These are phyloP conservation scores for Volvox reticuliferus DNA, from an alignment of 139 green algal species.

Conservation along the genomic window DNA sequence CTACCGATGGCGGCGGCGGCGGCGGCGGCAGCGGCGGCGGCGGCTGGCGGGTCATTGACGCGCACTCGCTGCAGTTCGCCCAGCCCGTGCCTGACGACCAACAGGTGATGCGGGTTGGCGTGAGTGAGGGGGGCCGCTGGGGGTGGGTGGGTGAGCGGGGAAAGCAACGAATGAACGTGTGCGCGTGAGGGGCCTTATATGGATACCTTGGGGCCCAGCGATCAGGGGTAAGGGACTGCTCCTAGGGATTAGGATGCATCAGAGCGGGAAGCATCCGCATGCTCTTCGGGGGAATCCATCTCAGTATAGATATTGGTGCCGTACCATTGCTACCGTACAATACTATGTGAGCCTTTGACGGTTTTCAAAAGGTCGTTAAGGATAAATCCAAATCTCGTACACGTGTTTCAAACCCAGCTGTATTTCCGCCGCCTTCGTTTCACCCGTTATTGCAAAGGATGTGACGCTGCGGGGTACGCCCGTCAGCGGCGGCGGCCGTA, in stretches of 20 bases:
- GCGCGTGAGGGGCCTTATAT: not conserved
- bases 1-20: not conserved
- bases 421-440: not conserved
- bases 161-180: not conserved
- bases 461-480: not conserved
- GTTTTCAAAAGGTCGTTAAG: too few species aligned
- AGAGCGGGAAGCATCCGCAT: too few species aligned
- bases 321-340: too few species aligned
- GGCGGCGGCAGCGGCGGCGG: not conserved
- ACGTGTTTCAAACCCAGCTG: not conserved
- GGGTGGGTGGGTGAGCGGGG: not conserved
- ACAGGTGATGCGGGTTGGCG: slow-evolving; percentile 5
- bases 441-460: not conserved
- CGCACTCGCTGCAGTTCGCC: slow-evolving; percentile 12
- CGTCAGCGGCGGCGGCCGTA: slow-evolving; percentile 12
- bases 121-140: not conserved
- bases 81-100: not conserved
- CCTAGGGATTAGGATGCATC: too few species aligned
- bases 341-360: too few species aligned
- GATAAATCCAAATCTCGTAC: too few species aligned
- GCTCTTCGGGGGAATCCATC: too few species aligned
- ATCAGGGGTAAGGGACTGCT: too few species aligned
- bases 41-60: slow-evolving; percentile 15
- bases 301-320: too few species aligned
- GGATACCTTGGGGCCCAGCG: too few species aligned